Evolutionary conservation across 805 yeast species (phyloP).

Genomic region (Cyberlindnera suaveolens): DNA sequence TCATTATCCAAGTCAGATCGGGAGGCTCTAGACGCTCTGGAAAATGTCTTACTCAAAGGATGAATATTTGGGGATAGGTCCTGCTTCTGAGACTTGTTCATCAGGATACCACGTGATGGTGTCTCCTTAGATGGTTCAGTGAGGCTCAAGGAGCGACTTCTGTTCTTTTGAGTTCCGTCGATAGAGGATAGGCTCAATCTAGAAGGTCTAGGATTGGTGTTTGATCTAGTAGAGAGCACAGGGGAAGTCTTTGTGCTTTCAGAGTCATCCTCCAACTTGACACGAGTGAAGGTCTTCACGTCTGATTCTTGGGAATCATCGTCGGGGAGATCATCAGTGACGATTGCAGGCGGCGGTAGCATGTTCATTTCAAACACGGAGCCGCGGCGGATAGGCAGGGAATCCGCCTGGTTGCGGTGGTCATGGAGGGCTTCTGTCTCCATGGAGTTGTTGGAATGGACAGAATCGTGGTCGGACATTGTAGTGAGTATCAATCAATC

Average conservation of each 20-base stretch:
- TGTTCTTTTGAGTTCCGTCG: slow-evolving; percentile 5
- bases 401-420: slow-evolving; percentile 42
- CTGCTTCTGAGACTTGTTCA: slow-evolving; percentile 15
- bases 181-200: background rate
- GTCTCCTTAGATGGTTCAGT: slow-evolving; percentile 34
- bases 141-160: slow-evolving; percentile 26
- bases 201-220: background rate
- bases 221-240: too few species aligned
- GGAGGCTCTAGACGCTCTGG: slow-evolving; percentile 17
- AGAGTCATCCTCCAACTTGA: slow-evolving; percentile 7
- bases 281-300: background rate
- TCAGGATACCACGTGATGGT: slow-evolving; percentile 26
- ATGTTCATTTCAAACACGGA: slow-evolving; percentile 10
- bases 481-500: background rate
- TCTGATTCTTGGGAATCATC: background rate
- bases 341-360: slow-evolving; percentile 20
- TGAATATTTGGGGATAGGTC: slow-evolving; percentile 18
- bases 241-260: slow-evolving; percentile 12
- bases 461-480: slow-evolving; percentile 26
- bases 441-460: slow-evolving; percentile 25
- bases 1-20: slow-evolving; percentile 27
- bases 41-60: slow-evolving; percentile 17
- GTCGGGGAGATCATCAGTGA: background rate
- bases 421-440: slow-evolving; percentile 38
- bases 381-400: slow-evolving; percentile 30